Percentiles rank a stretch among this genome's conserved stretches.
Evolutionary conservation across 2,329 filamentous ascomycete species (phyloP).

Genomic region (Paradendryphiella salina): DNA sequence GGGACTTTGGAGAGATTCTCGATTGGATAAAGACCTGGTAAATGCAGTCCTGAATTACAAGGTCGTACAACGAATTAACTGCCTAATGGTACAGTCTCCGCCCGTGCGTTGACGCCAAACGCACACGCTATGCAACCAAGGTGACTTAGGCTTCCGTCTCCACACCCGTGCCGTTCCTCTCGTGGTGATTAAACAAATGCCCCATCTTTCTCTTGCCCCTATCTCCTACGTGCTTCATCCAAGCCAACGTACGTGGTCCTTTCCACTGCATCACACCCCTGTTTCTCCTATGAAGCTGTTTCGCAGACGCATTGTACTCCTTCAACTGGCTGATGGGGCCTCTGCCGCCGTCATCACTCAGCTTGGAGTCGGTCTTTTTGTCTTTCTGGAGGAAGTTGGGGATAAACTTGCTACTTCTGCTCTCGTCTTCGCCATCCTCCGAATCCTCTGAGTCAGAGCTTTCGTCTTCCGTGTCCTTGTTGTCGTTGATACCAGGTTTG

Average conservation of each 20-base stretch:
- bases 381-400: conserved; percentile 31
- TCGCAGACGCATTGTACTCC: conserved; percentile 53
- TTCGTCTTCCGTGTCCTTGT: conserved; percentile 43
- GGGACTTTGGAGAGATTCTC: conserved; percentile 17
- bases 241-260: conserved; percentile 59
- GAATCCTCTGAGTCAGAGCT: conserved; percentile 30
- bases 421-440: conserved; percentile 25
- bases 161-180: conserved; percentile 58
- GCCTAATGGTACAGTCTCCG: not conserved
- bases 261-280: conserved; percentile 75
- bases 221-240: conserved; percentile 62
- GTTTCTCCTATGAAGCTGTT: conserved; percentile 55
- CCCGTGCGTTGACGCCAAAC: conserved; percentile 4
- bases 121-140: conserved; percentile 6
- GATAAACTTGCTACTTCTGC: conserved; percentile 20
- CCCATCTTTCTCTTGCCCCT: conserved; percentile 53
- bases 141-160: conserved; percentile 67
- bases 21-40: conserved; percentile 7
- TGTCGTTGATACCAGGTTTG: conserved; percentile 15
- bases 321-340: conserved; percentile 57
- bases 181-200: conserved; percentile 60
- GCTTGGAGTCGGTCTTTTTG: conserved; percentile 27
- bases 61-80: not conserved
- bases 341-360: conserved; percentile 46
- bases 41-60: not conserved